These are phyloP conservation scores for Quillaja saponaria DNA, from an alignment of 306 rosid genomes.

Conservation along the genomic window DNA sequence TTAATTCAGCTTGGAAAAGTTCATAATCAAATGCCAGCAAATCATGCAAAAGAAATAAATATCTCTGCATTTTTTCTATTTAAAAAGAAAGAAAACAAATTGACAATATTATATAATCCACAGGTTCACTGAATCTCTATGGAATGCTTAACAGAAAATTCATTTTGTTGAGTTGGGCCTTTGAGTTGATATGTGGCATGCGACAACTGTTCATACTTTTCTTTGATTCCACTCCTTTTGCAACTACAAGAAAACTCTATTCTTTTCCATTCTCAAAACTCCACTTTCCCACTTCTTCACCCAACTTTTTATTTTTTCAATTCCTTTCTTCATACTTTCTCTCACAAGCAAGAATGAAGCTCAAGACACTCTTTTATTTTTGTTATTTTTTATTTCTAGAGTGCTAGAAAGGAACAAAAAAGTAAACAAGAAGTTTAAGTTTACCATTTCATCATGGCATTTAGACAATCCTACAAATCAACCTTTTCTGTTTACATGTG, in stretches of 20 bases:
- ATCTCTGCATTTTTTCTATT: background rate
- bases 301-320: conserved; percentile 32
- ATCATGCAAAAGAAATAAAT: conserved; percentile 10
- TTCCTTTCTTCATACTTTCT: conserved; percentile 56
- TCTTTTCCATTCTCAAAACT: conserved; percentile 25
- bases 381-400: too few relatives aligned
- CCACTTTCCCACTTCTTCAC: conserved; percentile 23
- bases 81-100: background rate
- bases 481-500: too few relatives aligned
- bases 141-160: conserved; percentile 6
- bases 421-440: too few relatives aligned
- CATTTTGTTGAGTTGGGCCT: conserved; percentile 23
- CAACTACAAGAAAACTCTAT: conserved; percentile 32
- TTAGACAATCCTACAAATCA: too few relatives aligned
- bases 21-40: conserved; percentile 11
- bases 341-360: conserved; percentile 16
- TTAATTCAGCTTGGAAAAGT: background rate
- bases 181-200: conserved; percentile 17
- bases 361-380: background rate
- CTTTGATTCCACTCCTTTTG: conserved; percentile 64
- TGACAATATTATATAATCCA: background rate
- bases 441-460: too few relatives aligned
- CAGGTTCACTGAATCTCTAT: conserved; percentile 17
- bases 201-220: conserved; percentile 38
- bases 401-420: too few relatives aligned